Evolutionary conservation across 192 early-diverging fungal species (phyloP).

Genomic region (Coemansia umbellata): DNA sequence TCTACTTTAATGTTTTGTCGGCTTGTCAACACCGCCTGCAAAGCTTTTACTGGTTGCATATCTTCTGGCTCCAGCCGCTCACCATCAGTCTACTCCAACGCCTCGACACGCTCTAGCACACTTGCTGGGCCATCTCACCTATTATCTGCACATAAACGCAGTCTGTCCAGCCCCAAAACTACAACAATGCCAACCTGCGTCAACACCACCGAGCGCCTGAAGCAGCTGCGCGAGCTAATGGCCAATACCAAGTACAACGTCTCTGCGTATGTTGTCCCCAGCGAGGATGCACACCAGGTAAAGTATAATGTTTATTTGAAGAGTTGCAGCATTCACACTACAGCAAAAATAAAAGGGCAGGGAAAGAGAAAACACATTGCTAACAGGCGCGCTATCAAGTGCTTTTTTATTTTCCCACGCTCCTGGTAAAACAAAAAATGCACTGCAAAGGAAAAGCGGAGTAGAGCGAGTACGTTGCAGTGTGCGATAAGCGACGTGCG

Average conservation of each 20-base stretch:
- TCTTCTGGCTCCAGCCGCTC: constrained; percentile 1
- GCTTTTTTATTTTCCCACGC: too few species aligned
- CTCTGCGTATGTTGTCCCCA: constrained; percentile 76
- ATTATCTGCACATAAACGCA: neutral
- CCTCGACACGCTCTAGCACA: constrained; percentile 17
- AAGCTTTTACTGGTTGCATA: constrained; percentile 27
- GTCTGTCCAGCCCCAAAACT: neutral
- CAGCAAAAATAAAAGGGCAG: too few species aligned
- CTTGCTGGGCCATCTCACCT: neutral
- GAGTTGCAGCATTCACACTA: too few species aligned
- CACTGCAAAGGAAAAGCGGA: too few species aligned
- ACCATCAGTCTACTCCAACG: neutral
- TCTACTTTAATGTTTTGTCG: constrained; percentile 24
- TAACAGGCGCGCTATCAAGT: too few species aligned
- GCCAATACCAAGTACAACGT: constrained; percentile 51
- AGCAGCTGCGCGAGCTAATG: constrained; percentile 62
- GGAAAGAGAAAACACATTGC: too few species aligned
- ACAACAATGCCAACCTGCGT: constrained; percentile 24
- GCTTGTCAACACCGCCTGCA: constrained; percentile 21
- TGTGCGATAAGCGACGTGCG: constrained; percentile 79
- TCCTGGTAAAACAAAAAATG: too few species aligned
- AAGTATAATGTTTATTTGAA: too few species aligned
- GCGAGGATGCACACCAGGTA: constrained; percentile 96
- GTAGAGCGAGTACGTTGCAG: constrained; percentile 93
- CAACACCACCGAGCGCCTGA: constrained; percentile 55